Evolutionary conservation across 768 basidiomycete genomes (phyloP).

Genomic region (Tricholomella constricta): DNA sequence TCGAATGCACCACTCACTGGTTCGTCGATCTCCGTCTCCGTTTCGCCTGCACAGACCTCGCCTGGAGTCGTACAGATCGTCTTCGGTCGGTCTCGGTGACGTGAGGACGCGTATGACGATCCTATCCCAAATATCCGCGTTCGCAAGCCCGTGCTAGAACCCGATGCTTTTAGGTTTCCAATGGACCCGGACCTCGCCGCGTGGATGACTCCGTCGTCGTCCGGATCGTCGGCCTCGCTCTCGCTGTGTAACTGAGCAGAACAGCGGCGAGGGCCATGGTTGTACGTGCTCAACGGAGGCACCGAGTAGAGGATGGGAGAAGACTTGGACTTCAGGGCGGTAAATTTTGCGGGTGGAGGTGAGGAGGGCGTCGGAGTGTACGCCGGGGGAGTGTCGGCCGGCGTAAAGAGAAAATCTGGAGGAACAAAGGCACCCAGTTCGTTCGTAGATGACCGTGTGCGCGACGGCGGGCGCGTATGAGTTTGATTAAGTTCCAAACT

Average conservation of each 20-base stretch:
- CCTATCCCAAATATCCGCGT: slow-evolving; percentile 33
- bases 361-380: slow-evolving; percentile 19
- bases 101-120: slow-evolving; percentile 12
- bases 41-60: slow-evolving; percentile 66
- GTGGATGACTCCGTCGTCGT: slow-evolving; percentile 34
- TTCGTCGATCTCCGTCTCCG: slow-evolving; percentile 79
- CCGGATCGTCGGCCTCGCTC: slow-evolving; percentile 29
- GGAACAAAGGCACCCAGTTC: slow-evolving; percentile 13
- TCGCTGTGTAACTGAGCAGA: slow-evolving; percentile 29
- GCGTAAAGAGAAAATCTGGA: slow-evolving; percentile 22
- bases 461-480: slow-evolving; percentile 7
- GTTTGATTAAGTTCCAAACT: background rate
- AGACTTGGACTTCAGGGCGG: slow-evolving; percentile 24
- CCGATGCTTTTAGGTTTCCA: slow-evolving; percentile 7
- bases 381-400: slow-evolving; percentile 25
- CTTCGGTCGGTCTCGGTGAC: slow-evolving; percentile 39
- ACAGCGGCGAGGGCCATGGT: slow-evolving; percentile 1
- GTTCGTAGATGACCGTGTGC: slow-evolving; percentile 17
- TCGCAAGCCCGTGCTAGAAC: slow-evolving; percentile 23
- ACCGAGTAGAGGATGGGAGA: slow-evolving; percentile 23
- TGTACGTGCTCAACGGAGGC: slow-evolving; percentile 12
- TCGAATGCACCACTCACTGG: slow-evolving; percentile 52
- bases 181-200: slow-evolving; percentile 25
- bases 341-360: slow-evolving; percentile 16
- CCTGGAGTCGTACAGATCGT: slow-evolving; percentile 67